These are phyloP conservation scores for Penicillium sp. DNA, from an alignment of 2,329 filamentous ascomycete genomes.

Conservation along the genomic window DNA sequence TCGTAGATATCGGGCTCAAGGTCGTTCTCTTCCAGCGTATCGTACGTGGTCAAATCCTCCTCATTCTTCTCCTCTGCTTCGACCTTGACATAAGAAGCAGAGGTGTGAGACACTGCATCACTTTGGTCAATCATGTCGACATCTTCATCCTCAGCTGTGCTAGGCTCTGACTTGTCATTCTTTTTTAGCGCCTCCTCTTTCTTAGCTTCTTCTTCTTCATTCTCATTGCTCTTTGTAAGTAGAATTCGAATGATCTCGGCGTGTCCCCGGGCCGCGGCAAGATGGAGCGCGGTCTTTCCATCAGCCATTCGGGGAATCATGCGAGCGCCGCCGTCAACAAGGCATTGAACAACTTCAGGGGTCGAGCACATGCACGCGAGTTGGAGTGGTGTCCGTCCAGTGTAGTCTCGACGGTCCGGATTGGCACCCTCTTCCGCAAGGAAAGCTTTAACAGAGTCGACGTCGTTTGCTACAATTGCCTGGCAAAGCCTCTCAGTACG, in stretches of 20 bases:
- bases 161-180: neutral
- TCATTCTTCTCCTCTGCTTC: slow-evolving; percentile 31
- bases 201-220: slow-evolving; percentile 52
- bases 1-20: slow-evolving; percentile 72
- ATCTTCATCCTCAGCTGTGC: slow-evolving; percentile 20
- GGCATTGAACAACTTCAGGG: slow-evolving; percentile 58
- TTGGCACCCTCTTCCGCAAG: slow-evolving; percentile 59
- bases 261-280: slow-evolving; percentile 64
- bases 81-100: slow-evolving; percentile 68
- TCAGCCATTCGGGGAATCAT: slow-evolving; percentile 67
- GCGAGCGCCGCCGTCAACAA: slow-evolving; percentile 64
- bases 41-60: slow-evolving; percentile 34
- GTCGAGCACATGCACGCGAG: slow-evolving; percentile 62
- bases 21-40: slow-evolving; percentile 45
- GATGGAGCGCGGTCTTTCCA: slow-evolving; percentile 71
- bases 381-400: slow-evolving; percentile 69
- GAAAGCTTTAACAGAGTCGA: slow-evolving; percentile 64
- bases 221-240: slow-evolving; percentile 56
- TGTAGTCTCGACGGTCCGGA: slow-evolving; percentile 66
- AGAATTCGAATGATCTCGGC: slow-evolving; percentile 62
- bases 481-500: slow-evolving; percentile 69
- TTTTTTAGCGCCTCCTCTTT: slow-evolving; percentile 20
- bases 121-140: slow-evolving; percentile 31
- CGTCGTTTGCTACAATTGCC: slow-evolving; percentile 66
- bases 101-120: slow-evolving; percentile 45